Conservation (phyloP, 176 grass and related monocot species). For the Oryza meridionalis region DNA sequence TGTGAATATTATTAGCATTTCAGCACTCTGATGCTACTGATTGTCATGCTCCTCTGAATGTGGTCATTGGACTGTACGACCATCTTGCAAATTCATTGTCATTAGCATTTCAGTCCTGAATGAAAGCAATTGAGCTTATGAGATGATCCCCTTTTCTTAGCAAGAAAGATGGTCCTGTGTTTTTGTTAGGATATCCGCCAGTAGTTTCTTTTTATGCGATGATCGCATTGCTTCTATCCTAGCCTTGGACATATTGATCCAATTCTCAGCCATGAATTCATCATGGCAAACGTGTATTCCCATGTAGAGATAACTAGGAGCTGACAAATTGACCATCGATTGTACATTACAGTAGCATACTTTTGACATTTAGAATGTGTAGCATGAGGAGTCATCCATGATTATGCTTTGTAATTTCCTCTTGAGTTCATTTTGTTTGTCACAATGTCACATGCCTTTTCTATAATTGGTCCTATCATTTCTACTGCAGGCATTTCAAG, state of each 20-base stretch:
- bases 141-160: not conserved
- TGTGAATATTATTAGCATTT: not conserved
- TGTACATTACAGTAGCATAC: not conserved
- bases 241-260: not conserved
- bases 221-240: not conserved
- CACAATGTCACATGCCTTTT: not conserved
- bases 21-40: not conserved
- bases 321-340: not conserved
- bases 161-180: not conserved
- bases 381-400: not conserved
- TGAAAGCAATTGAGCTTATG: not conserved
- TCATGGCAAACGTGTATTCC: not conserved
- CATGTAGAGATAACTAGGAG: not conserved
- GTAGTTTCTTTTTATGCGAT: not conserved
- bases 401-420: not conserved
- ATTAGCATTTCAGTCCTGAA: not conserved
- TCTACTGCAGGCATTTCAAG: conserved; percentile 41
- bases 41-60: not conserved
- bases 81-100: not conserved
- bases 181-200: not conserved
- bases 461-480: not conserved
- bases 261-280: not conserved
- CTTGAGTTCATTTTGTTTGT: not conserved
- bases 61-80: not conserved
- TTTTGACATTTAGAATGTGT: not conserved